These are phyloP conservation scores for Asterella californica DNA, from an alignment of 225 moss, liverwort and hornwort genomes.

Conservation along the genomic window DNA sequence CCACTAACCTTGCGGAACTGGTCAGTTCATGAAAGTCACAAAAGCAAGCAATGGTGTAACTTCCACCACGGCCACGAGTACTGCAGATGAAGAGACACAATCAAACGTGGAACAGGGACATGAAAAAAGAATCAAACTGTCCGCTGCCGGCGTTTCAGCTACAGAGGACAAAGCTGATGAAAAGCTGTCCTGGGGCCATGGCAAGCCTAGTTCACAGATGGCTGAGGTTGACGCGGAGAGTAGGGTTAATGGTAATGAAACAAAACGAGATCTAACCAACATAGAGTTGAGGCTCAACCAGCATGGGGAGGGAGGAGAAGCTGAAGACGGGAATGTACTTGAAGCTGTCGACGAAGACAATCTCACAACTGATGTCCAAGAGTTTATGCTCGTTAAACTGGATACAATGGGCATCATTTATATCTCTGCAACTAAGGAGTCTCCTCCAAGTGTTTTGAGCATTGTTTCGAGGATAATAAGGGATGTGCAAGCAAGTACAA, in stretches of 20 bases:
- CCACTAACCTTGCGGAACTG: slow-evolving; percentile 1
- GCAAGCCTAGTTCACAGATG: background rate
- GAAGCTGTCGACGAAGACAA: slow-evolving; percentile 2
- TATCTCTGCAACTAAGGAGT: slow-evolving; percentile 54
- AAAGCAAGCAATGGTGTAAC: background rate
- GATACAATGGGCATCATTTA: slow-evolving; percentile 82
- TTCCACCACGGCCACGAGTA: background rate
- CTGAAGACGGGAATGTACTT: background rate
- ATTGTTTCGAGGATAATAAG: slow-evolving; percentile 52
- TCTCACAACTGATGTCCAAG: background rate
- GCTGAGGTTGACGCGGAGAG: background rate
- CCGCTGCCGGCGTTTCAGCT: background rate
- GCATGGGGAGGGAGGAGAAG: background rate
- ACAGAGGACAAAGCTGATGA: background rate
- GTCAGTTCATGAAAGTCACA: slow-evolving; percentile 33
- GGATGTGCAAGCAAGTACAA: slow-evolving; percentile 54
- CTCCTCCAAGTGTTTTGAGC: slow-evolving; percentile 46
- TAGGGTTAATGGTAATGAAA: background rate
- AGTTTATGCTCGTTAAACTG: slow-evolving; percentile 72
- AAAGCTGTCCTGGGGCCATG: background rate
- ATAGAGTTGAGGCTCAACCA: background rate
- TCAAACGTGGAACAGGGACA: background rate
- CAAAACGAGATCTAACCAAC: background rate
- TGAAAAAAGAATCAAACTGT: background rate
- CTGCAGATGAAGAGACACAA: background rate